A percentile compares a stretch with the other conserved stretches of the same genome.
These are phyloP conservation scores for Botrytis byssoidea DNA, from an alignment of 2,329 filamentous ascomycete genomes.

Conservation along the genomic window DNA sequence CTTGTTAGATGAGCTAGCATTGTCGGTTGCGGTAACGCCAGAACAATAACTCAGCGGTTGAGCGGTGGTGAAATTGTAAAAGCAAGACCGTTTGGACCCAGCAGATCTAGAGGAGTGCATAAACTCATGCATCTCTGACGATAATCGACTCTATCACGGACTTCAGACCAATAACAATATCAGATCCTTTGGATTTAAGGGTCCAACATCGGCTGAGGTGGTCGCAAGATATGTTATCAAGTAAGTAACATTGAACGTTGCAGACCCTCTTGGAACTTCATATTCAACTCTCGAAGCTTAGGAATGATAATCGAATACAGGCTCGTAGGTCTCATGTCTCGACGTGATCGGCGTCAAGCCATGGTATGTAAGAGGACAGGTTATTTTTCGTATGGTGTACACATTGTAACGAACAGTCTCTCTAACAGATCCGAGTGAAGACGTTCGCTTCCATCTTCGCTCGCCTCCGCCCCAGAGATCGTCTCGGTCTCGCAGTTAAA, in stretches of 20 bases:
- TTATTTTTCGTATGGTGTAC: background rate
- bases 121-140: background rate
- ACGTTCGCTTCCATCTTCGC: background rate
- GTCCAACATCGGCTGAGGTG: background rate
- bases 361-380: background rate
- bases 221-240: background rate
- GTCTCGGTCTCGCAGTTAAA: conserved; percentile 27
- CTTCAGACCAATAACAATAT: background rate
- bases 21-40: background rate
- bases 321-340: background rate
- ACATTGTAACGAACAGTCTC: background rate
- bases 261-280: no score
- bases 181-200: background rate
- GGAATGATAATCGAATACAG: background rate
- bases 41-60: background rate
- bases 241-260: no score
- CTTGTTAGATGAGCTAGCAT: background rate
- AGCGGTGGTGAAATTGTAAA: background rate
- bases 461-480: background rate
- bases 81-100: background rate
- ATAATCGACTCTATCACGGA: background rate
- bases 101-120: background rate
- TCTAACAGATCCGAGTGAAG: background rate
- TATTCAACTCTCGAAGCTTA: no score
- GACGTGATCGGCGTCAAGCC: background rate